A percentile compares a stretch with the other conserved stretches of the same genome.
Conservation (phyloP, 768 basidiomycete species). For the Lactarius vividus region DNA sequence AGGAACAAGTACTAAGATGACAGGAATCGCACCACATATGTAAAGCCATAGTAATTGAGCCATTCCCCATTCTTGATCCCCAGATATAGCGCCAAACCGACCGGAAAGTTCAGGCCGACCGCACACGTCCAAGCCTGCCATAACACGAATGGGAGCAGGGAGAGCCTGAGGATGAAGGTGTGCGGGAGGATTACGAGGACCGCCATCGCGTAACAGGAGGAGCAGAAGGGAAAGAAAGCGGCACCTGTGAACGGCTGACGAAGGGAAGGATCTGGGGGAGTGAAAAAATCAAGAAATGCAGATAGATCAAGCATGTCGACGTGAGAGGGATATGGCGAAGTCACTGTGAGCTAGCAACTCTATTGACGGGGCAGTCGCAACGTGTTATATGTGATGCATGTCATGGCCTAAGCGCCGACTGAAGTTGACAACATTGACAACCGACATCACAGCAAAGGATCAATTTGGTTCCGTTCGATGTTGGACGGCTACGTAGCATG, state of each 20-base stretch:
- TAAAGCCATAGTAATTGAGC: conserved; percentile 8
- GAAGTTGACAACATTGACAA: too few relatives aligned
- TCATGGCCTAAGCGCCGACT: too few relatives aligned
- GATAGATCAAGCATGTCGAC: too few relatives aligned
- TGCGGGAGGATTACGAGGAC: conserved; percentile 22
- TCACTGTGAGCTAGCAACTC: too few relatives aligned
- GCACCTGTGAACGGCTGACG: conserved; percentile 14
- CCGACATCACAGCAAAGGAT: too few relatives aligned
- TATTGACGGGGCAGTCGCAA: too few relatives aligned
- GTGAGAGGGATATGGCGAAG: too few relatives aligned
- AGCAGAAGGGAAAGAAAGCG: conserved; percentile 9
- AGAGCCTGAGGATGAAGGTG: conserved; percentile 4
- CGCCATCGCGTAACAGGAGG: conserved; percentile 7
- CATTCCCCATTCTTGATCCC: conserved; percentile 1
- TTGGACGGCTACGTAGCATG: too few relatives aligned
- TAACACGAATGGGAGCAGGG: conserved; percentile 13
- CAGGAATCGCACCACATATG: conserved; percentile 14
- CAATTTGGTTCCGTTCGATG: too few relatives aligned
- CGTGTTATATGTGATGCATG: too few relatives aligned
- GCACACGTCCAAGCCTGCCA: conserved; percentile 17
- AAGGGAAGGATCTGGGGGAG: conserved; percentile 11
- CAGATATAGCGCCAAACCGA: conserved; percentile 2
- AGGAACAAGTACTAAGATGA: background rate
- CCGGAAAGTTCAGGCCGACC: conserved; percentile 8
- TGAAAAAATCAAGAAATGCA: too few relatives aligned